A percentile compares a stretch with the other conserved stretches of the same genome.
Evolutionary conservation across 2,329 filamentous ascomycete species (phyloP).

Genomic region (Colletotrichum godetiae): DNA sequence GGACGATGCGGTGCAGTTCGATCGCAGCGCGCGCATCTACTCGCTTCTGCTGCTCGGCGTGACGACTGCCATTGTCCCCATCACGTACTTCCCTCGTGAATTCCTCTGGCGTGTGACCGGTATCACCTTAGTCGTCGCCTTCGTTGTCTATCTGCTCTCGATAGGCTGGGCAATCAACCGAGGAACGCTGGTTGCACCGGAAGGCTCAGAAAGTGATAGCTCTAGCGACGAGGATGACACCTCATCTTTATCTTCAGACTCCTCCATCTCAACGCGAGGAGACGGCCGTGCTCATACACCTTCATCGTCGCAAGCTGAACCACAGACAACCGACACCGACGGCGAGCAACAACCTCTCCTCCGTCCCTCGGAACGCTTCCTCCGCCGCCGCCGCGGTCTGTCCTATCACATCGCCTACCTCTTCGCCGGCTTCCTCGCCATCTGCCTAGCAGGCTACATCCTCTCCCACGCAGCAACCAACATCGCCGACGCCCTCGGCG

Average conservation of each 20-base stretch:
- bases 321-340: background rate
- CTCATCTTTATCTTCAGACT: background rate
- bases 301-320: background rate
- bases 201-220: slow-evolving; percentile 44
- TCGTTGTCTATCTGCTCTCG: slow-evolving; percentile 55
- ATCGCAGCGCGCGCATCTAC: too few species aligned
- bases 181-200: slow-evolving; percentile 53
- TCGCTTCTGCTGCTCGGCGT: too few species aligned
- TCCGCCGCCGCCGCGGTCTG: slow-evolving; percentile 12
- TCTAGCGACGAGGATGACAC: slow-evolving; percentile 41
- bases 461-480: slow-evolving; percentile 59
- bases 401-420: slow-evolving; percentile 47
- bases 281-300: background rate
- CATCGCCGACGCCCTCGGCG: slow-evolving; percentile 52
- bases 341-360: slow-evolving; percentile 16
- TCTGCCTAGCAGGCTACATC: slow-evolving; percentile 61
- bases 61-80: too few species aligned
- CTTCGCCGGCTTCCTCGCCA: slow-evolving; percentile 54
- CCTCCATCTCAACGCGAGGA: background rate
- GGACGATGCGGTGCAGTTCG: too few species aligned
- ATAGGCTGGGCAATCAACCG: slow-evolving; percentile 57
- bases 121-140: slow-evolving; percentile 44
- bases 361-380: slow-evolving; percentile 16
- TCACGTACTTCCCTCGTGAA: too few species aligned
- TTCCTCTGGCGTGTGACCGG: too few species aligned